Evolutionary conservation across 73 alveolate species (phyloP), one percentile per base, ranked within the genome.

Genomic region (Breviolum minutum): DNA sequence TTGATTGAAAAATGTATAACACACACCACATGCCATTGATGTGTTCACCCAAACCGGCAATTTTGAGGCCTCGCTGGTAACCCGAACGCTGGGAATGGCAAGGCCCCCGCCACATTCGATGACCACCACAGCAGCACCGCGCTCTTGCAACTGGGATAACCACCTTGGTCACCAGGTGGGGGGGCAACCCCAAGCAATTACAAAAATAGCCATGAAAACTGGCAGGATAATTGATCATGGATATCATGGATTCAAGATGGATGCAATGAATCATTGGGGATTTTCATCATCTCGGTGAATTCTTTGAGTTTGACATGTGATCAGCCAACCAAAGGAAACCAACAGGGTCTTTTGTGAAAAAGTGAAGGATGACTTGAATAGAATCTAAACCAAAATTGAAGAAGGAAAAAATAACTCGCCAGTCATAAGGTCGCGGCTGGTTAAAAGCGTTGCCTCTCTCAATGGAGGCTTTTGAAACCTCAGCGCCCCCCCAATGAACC

Each of bases 71-170:
- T 91, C 97, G 13, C 97, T 77, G 32, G 40, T 73, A 10, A 91
- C 97, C 16, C 97, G 97, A 9, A 91, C 88, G 48, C 97, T 91
- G 61, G 97, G 97, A 29, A 91, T 91, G 7, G 97, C 97, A 13
- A 91, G 88, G 27, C 97, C 97, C 29, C 97, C 97, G 20, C 97
- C 97, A 73, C 97, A 91, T 79, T 91, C 97, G 66, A 91, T 29
- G 79, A 91, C 97, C 97, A 91, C 97, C 63, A 91, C 68, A 0
- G 88, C 97, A 12, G 97, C 97, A 8, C 74, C 66, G 63, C 92
- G 63, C n/a, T 91, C 97, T 10, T 91, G 97, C 62, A 91, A 32
- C 88, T 40, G 32, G 30, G 88, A 73, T 26, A 91, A 88, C 97
- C 97, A 91, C 88, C 96, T 89, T 17, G 60, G 85, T 16, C 27